phyloP scores from a whole-genome alignment of 2,329 filamentous ascomycete genomes.

The Coniochaeta sp. region DNA sequence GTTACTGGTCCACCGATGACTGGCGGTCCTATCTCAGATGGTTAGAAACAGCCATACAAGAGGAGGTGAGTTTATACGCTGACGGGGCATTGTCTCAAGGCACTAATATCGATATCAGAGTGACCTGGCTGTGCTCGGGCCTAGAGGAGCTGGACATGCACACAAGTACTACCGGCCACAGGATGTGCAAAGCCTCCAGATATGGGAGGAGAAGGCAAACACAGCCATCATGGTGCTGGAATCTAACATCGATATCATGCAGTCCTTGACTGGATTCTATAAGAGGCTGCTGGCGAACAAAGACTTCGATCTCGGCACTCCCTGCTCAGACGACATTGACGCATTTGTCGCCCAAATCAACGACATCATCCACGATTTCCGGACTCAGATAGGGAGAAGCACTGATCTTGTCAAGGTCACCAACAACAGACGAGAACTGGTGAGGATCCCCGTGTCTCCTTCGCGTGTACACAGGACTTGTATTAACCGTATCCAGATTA shows the following conservation, averaged over 20 bases:
- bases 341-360: conserved; percentile 21
- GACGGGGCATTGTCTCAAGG: background rate
- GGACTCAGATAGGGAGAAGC: conserved; percentile 26
- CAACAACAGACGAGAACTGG: conserved; percentile 26
- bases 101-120: conserved; percentile 2
- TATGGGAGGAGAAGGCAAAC: conserved; percentile 27
- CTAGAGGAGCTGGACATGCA: conserved; percentile 7
- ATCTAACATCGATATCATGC: conserved; percentile 29
- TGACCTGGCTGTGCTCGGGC: conserved; percentile 14
- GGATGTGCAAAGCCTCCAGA: conserved; percentile 27
- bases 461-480: background rate
- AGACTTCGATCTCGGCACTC: conserved; percentile 14
- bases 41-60: conserved; percentile 22
- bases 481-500: conserved; percentile 17
- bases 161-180: conserved; percentile 14
- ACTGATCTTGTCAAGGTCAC: conserved; percentile 25
- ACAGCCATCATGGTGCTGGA: conserved; percentile 28
- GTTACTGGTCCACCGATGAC: conserved; percentile 31
- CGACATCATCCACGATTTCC: conserved; percentile 26
- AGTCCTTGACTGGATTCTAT: conserved; percentile 22
- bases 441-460: conserved; percentile 14
- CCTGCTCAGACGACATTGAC: conserved; percentile 16
- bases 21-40: conserved; percentile 33
- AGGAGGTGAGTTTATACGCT: conserved; percentile 5
- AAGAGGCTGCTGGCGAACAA: conserved; percentile 12